A percentile compares a stretch with the other conserved stretches of the same genome.
phyloP scores from a whole-genome alignment of 306 rosid genomes.

The Glycine soja region DNA sequence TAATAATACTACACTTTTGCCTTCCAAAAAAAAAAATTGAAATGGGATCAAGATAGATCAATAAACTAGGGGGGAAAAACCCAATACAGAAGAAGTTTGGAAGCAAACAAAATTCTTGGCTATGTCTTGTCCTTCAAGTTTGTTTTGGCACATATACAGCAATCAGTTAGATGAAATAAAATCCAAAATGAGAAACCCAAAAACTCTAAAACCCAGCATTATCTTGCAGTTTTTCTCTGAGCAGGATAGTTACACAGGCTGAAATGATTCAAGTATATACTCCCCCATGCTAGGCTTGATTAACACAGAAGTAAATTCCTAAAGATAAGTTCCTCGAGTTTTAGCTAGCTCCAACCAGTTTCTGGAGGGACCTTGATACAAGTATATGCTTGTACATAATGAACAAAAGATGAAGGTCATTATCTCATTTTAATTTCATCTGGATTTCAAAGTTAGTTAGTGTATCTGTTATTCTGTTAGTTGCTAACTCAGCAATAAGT shows the following conservation, averaged over 20 bases:
- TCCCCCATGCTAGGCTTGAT: constrained; percentile 4
- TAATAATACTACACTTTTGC: too few relatives aligned
- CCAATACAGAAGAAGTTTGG: neutral
- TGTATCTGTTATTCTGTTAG: neutral
- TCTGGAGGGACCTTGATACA: neutral
- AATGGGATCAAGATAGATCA: constrained; percentile 31
- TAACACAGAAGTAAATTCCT: neutral
- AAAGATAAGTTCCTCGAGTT: neutral
- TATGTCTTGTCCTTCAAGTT: constrained; percentile 16
- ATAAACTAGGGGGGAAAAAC: neutral
- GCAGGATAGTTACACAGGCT: too few relatives aligned
- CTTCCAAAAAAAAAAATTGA: too few relatives aligned
- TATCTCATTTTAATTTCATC: neutral
- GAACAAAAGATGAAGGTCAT: neutral
- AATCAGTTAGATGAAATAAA: constrained; percentile 18
- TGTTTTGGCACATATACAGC: neutral
- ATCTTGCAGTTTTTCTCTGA: neutral
- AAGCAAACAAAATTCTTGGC: constrained; percentile 23
- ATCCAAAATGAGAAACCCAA: constrained; percentile 21
- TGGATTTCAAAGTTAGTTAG: neutral
- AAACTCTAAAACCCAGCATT: constrained; percentile 19
- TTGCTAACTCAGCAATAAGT: neutral
- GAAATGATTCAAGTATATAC: constrained; percentile 9
- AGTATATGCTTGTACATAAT: neutral
- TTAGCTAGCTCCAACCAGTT: neutral